A percentile compares a stretch with the other conserved stretches of the same genome.
These are phyloP conservation scores for Benincasa hispida DNA, from an alignment of 306 rosid genomes.

Conservation along the genomic window DNA sequence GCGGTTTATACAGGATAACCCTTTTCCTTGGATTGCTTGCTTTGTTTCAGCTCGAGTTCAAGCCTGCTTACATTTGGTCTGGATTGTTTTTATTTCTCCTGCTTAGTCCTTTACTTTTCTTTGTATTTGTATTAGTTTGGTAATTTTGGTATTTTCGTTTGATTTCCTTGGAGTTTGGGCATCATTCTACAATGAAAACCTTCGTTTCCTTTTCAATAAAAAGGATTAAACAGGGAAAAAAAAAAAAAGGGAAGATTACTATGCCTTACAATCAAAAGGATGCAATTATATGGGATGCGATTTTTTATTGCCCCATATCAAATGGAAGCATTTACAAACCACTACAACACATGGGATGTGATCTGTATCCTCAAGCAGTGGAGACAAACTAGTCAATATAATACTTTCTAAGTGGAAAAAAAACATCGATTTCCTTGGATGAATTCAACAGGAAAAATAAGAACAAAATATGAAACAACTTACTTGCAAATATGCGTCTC, in stretches of 20 bases:
- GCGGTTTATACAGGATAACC: no score
- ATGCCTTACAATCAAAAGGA: not conserved
- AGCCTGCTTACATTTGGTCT: no score
- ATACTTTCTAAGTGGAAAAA: not conserved
- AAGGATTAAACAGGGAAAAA: not conserved
- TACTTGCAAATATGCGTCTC: conserved; percentile 48
- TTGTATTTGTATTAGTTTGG: no score
- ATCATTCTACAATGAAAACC: no score
- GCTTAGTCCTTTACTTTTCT: no score
- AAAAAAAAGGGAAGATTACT: not conserved
- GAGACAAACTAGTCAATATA: not conserved
- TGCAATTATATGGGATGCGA: not conserved
- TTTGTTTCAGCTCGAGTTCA: no score
- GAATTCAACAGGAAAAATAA: conserved; percentile 1
- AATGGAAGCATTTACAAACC: not conserved
- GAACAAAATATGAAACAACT: not conserved
- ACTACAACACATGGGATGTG: not conserved
- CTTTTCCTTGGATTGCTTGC: no score
- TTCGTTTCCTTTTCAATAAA: no score
- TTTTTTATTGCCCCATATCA: not conserved
- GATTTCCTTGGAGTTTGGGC: no score
- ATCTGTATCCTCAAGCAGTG: not conserved
- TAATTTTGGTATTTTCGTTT: no score
- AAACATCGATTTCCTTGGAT: not conserved
- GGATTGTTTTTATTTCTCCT: no score